Percentiles rank a stretch among this genome's conserved stretches.
Evolutionary conservation across 2,329 filamentous ascomycete genomes (phyloP).

Genomic region (Madurella mycetomatis): DNA sequence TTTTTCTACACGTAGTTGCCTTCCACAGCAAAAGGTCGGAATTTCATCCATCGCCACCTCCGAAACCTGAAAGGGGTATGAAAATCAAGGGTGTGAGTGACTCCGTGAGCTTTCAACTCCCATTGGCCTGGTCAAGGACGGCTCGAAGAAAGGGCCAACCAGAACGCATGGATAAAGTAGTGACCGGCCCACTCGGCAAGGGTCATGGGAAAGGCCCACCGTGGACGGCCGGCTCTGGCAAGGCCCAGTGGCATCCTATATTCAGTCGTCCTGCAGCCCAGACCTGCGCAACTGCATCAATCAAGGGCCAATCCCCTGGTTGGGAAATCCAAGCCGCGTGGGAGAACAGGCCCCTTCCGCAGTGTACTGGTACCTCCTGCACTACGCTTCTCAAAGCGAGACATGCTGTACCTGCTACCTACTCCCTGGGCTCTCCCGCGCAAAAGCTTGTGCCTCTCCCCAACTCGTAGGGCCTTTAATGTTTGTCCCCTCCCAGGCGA

Average conservation of each 20-base stretch:
- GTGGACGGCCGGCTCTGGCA: constrained; percentile 3
- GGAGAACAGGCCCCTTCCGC: not conserved
- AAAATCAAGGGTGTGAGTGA: not conserved
- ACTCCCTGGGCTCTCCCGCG: constrained; percentile 1
- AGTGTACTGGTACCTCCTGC: constrained; percentile 2
- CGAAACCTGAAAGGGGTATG: not conserved
- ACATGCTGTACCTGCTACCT: constrained; percentile 2
- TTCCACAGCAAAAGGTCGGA: not conserved
- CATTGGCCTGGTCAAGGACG: constrained; percentile 14
- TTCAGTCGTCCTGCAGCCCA: constrained; percentile 6
- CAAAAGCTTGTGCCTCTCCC: not conserved
- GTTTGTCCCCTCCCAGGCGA: constrained; percentile 16
- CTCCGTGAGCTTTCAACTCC: not conserved
- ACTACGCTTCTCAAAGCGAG: not conserved
- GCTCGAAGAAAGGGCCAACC: constrained; percentile 14
- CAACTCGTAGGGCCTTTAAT: constrained; percentile 21
- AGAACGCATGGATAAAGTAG: constrained; percentile 6
- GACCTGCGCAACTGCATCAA: not conserved
- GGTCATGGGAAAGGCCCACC: constrained; percentile 3
- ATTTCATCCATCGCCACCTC: constrained; percentile 6
- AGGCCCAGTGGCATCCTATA: not conserved
- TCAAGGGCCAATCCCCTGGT: constrained; percentile 8
- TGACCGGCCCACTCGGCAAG: constrained; percentile 6
- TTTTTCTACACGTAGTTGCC: not conserved
- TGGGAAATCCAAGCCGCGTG: not conserved